Percentiles rank a stretch among this genome's conserved stretches.
phyloP scores from a whole-genome alignment of 192 early-diverging fungal genomes.

The Radiomyces spectabilis region DNA sequence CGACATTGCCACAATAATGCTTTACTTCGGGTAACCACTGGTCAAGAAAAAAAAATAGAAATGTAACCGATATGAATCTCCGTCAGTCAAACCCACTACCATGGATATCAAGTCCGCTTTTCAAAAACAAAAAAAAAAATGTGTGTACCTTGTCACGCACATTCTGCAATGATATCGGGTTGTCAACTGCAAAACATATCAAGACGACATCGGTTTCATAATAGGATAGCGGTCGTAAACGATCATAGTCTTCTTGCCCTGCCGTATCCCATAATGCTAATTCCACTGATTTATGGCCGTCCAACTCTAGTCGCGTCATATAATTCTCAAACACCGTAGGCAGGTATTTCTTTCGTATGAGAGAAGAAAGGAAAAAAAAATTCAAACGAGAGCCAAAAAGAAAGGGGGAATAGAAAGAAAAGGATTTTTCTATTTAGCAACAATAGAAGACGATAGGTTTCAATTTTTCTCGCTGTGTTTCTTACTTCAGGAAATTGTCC shows the following conservation, averaged over 20 bases:
- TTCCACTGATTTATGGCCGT: conserved; percentile 62
- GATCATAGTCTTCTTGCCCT: conserved; percentile 16
- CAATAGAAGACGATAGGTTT: too few species aligned
- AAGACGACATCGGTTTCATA: conserved; percentile 83
- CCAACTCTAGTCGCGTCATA: conserved; percentile 62
- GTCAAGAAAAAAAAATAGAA: too few species aligned
- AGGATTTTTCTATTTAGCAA: conserved; percentile 1
- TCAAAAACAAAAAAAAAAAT: too few species aligned
- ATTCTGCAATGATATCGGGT: conserved; percentile 75
- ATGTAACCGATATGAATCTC: neutral
- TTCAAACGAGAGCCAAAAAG: too few species aligned
- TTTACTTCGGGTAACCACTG: conserved; percentile 87
- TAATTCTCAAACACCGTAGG: conserved; percentile 76
- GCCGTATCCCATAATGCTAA: conserved; percentile 74
- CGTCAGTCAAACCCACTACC: neutral
- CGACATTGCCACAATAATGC: conserved; percentile 68
- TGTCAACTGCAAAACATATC: conserved; percentile 82
- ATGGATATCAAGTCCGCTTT: neutral
- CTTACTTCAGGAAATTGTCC: conserved; percentile 6
- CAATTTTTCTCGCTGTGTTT: neutral
- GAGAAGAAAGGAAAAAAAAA: too few species aligned
- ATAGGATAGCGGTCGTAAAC: conserved; percentile 84
- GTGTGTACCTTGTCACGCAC: conserved; percentile 53
- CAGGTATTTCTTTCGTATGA: too few species aligned
- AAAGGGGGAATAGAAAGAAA: too few species aligned